phyloP scores from a whole-genome alignment of 345 rosid genomes.

The Salix dunnii region DNA sequence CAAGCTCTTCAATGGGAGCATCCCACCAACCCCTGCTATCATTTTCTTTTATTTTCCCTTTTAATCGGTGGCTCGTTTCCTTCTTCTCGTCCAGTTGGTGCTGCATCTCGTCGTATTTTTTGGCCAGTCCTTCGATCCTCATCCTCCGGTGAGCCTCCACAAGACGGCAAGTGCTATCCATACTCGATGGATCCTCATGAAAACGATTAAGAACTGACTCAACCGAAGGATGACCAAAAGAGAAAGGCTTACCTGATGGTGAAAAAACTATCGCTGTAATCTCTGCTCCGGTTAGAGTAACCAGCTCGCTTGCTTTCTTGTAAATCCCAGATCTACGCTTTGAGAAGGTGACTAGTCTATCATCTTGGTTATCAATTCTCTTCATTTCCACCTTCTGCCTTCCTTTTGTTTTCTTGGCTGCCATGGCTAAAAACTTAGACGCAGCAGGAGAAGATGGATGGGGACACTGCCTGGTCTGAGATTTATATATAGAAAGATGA shows the following conservation, averaged over 20 bases:
- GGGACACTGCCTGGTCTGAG: too few relatives aligned
- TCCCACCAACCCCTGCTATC: constrained; percentile 23
- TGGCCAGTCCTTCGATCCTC: constrained; percentile 17
- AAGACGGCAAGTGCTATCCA: constrained; percentile 5
- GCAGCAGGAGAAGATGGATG: background rate
- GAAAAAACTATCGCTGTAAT: background rate
- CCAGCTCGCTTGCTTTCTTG: constrained; percentile 39
- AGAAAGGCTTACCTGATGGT: constrained; percentile 11
- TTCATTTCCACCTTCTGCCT: constrained; percentile 16
- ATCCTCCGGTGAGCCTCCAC: constrained; percentile 32
- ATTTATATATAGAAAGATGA: too few relatives aligned
- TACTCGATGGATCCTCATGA: background rate
- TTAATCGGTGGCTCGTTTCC: background rate
- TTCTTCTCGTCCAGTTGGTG: constrained; percentile 18
- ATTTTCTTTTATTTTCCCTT: background rate
- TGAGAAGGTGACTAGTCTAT: constrained; percentile 16
- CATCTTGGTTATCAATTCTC: constrained; percentile 11
- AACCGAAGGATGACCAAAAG: constrained; percentile 9
- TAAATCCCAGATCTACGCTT: constrained; percentile 37
- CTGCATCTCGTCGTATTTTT: background rate
- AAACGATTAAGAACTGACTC: constrained; percentile 18
- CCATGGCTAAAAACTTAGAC: background rate
- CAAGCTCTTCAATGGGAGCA: constrained; percentile 9
- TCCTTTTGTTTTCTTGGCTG: constrained; percentile 13
- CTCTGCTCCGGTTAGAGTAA: constrained; percentile 2